A percentile compares a stretch with the other conserved stretches of the same genome.
Conservation (phyloP, 2,329 filamentous ascomycete genomes). For the Talaromyces funiculosus region DNA sequence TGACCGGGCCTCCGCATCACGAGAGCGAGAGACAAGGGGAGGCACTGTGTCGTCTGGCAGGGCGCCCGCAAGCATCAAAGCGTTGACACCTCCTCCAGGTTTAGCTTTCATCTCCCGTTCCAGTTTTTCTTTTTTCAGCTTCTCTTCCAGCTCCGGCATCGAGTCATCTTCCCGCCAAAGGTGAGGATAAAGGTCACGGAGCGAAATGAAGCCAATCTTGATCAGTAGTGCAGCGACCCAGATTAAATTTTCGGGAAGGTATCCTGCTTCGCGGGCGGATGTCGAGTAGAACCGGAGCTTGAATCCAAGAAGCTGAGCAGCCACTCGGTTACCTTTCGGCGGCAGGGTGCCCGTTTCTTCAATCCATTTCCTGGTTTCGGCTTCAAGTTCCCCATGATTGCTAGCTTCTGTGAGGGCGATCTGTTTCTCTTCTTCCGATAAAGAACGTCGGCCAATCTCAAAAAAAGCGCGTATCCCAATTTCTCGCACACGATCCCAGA, state of each 20-base stretch:
- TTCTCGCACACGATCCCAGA: conserved; percentile 76
- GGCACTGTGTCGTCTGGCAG: conserved; percentile 72
- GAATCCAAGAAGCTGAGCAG: conserved; percentile 92
- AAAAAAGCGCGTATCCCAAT: conserved; percentile 80
- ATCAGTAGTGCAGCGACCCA: conserved; percentile 87
- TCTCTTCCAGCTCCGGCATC: conserved; percentile 69
- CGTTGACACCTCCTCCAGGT: conserved; percentile 70
- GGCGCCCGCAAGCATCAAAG: conserved; percentile 78
- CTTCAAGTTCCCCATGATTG: conserved; percentile 43
- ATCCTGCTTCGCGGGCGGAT: conserved; percentile 64
- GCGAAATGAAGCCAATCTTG: conserved; percentile 93
- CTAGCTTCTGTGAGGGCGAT: conserved; percentile 40
- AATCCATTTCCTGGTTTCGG: conserved; percentile 67
- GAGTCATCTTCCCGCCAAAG: conserved; percentile 77
- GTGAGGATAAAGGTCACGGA: conserved; percentile 86
- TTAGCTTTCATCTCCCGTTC: conserved; percentile 68
- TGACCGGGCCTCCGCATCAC: conserved; percentile 50
- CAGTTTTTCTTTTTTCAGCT: conserved; percentile 67
- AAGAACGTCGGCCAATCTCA: conserved; percentile 70
- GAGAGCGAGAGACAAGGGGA: conserved; percentile 35
- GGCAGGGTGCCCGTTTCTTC: conserved; percentile 73
- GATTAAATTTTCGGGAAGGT: conserved; percentile 84
- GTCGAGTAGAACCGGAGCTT: conserved; percentile 95
- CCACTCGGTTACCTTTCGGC: conserved; percentile 79
- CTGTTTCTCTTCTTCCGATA: conserved; percentile 55